Evolutionary conservation across 116 monocot genomes (phyloP).

Genomic region (Dioscorea cayenensis): DNA sequence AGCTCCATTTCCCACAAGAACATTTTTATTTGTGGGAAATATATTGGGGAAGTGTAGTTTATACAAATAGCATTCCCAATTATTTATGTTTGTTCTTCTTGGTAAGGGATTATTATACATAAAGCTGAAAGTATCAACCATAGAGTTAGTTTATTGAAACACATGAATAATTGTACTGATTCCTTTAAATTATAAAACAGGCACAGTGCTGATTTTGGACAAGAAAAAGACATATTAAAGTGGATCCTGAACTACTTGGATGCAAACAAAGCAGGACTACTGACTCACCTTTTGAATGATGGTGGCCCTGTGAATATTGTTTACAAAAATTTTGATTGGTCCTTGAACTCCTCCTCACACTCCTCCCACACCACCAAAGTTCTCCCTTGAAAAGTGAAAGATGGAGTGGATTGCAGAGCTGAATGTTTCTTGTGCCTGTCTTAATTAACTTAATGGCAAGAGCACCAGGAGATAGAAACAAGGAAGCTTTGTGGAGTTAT

Average conservation of each 20-base stretch:
- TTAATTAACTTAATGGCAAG: too few relatives aligned
- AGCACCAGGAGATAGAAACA: too few relatives aligned
- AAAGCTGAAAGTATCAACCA: too few relatives aligned
- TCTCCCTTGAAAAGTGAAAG: not conserved
- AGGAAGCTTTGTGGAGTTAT: too few relatives aligned
- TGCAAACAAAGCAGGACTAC: constrained; percentile 66
- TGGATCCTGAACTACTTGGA: constrained; percentile 82
- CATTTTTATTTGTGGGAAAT: too few relatives aligned
- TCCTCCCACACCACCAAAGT: not conserved
- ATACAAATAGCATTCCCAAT: not conserved
- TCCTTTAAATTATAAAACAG: constrained; percentile 15
- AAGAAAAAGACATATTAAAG: constrained; percentile 70
- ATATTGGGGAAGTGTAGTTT: too few relatives aligned
- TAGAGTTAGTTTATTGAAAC: too few relatives aligned
- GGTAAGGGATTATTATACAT: not conserved
- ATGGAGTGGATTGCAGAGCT: too few relatives aligned
- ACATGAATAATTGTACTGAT: too few relatives aligned
- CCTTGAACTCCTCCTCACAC: constrained; percentile 44
- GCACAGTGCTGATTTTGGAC: constrained; percentile 74
- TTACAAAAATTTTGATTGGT: constrained; percentile 80
- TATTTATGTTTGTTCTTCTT: not conserved
- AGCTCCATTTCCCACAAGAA: not conserved
- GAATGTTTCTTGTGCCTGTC: too few relatives aligned
- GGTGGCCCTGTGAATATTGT: constrained; percentile 54
- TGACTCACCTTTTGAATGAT: constrained; percentile 80